These are phyloP conservation scores for Aquilaria malaccensis DNA, from an alignment of 345 rosid species.

Conservation along the genomic window DNA sequence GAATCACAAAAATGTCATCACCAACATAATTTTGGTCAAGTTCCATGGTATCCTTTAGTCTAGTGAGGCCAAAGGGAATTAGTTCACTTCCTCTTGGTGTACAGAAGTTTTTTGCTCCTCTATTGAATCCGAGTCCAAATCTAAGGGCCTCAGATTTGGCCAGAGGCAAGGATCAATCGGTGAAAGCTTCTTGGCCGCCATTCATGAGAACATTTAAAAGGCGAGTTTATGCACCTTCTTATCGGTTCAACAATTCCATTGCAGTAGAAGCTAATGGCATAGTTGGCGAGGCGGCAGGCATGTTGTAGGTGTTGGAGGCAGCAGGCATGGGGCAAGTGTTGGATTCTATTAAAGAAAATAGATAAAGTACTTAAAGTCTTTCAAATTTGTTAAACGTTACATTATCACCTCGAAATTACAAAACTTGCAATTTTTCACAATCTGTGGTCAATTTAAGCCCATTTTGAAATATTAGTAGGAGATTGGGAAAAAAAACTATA, in stretches of 20 bases:
- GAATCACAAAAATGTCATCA: conserved; percentile 30
- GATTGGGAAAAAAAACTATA: too few relatives aligned
- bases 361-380: too few relatives aligned
- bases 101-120: conserved; percentile 42
- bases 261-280: not conserved
- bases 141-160: conserved; percentile 32
- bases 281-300: too few relatives aligned
- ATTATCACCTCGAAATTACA: too few relatives aligned
- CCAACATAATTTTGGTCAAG: conserved; percentile 34
- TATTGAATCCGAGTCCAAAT: conserved; percentile 35
- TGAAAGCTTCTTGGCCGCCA: conserved; percentile 71
- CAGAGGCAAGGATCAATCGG: conserved; percentile 24
- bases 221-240: conserved; percentile 93
- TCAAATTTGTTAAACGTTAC: too few relatives aligned
- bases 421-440: too few relatives aligned
- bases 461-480: too few relatives aligned
- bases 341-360: too few relatives aligned
- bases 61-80: conserved; percentile 26
- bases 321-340: too few relatives aligned
- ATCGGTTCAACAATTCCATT: conserved; percentile 94
- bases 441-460: too few relatives aligned
- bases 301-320: too few relatives aligned
- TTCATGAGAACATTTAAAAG: conserved; percentile 90
- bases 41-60: conserved; percentile 20
- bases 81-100: conserved; percentile 59